Conservation (phyloP, 2,329 filamentous ascomycete genomes). For the Falciphora oryzae region DNA sequence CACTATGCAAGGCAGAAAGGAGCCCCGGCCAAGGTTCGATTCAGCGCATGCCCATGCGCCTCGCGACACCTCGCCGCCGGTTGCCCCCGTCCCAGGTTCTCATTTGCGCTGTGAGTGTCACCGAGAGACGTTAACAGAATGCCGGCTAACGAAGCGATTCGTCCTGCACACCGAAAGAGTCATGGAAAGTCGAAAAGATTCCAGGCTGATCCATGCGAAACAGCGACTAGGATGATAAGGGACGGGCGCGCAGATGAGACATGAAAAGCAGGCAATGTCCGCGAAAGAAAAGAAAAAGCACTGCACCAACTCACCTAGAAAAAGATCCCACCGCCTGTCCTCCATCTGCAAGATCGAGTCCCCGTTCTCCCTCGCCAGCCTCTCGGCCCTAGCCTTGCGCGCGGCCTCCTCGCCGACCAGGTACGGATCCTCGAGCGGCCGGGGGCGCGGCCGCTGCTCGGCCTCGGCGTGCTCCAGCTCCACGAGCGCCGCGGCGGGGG, state of each 20-base stretch:
- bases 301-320: constrained; percentile 41
- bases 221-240: background rate
- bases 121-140: background rate
- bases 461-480: constrained; percentile 7
- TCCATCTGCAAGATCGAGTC: constrained; percentile 51
- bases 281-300: constrained; percentile 1
- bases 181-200: background rate
- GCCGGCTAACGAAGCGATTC: background rate
- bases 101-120: constrained; percentile 39
- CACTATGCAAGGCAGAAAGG: background rate
- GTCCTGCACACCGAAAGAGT: background rate
- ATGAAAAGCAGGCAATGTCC: too few relatives aligned
- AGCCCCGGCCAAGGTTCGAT: background rate
- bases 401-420: constrained; percentile 63
- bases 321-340: constrained; percentile 56
- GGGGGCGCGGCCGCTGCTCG: constrained; percentile 23
- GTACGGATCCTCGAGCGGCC: constrained; percentile 60
- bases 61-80: constrained; percentile 17
- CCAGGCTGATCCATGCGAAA: background rate
- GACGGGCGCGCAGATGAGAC: background rate
- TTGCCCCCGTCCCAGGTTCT: constrained; percentile 45
- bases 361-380: constrained; percentile 49
- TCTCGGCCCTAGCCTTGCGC: constrained; percentile 46
- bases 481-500: constrained; percentile 10
- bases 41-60: constrained; percentile 4